phyloP scores from a whole-genome alignment of 2,329 filamentous ascomycete species.

The Fusarium begoniae region DNA sequence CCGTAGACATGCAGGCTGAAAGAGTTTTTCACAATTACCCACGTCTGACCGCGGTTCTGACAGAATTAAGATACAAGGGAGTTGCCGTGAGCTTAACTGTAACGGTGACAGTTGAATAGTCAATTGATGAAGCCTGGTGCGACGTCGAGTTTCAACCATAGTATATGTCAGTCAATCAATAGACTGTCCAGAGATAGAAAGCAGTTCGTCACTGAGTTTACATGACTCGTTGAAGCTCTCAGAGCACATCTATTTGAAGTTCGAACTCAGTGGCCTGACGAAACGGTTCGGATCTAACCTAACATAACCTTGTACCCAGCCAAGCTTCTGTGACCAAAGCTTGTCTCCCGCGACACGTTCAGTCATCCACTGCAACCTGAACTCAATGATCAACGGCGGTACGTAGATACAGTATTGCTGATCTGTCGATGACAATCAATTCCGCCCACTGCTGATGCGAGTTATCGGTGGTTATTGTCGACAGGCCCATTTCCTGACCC shows the following conservation, averaged over 20 bases:
- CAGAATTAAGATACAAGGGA: background rate
- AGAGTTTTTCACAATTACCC: background rate
- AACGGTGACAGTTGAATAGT: background rate
- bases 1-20: background rate
- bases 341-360: constrained; percentile 10
- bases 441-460: background rate
- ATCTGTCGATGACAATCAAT: constrained; percentile 19
- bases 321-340: constrained; percentile 20
- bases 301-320: background rate
- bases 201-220: background rate
- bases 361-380: background rate
- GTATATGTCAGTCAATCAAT: background rate
- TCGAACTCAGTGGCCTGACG: background rate
- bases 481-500: background rate
- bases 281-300: constrained; percentile 13
- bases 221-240: background rate
- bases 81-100: background rate
- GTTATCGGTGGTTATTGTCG: background rate
- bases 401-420: background rate
- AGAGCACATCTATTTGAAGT: background rate
- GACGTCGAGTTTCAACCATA: background rate
- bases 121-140: background rate
- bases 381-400: constrained; percentile 11
- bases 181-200: background rate
- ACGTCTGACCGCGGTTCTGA: background rate